Evolutionary conservation across 306 rosid genomes (phyloP).

Genomic region (Castanea sativa): DNA sequence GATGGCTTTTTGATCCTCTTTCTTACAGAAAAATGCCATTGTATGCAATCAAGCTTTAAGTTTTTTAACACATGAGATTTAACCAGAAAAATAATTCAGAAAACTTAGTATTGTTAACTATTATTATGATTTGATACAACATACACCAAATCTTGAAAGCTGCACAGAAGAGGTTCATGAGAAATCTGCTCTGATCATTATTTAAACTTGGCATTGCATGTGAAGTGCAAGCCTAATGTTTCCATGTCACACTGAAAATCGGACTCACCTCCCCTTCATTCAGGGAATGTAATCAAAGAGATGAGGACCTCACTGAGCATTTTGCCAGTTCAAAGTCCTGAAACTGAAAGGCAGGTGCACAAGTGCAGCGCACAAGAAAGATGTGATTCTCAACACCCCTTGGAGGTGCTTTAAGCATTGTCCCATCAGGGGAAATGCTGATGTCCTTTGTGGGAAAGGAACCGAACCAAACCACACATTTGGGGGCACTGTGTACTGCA

Average conservation of each 20-base stretch:
- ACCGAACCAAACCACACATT: conserved; percentile 74
- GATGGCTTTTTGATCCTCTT: too few relatives aligned
- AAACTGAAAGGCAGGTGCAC: conserved; percentile 89
- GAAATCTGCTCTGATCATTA: too few relatives aligned
- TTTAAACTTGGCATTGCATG: too few relatives aligned
- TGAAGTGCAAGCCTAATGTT: neutral
- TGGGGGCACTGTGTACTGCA: conserved; percentile 81
- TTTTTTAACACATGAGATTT: neutral
- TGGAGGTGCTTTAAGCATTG: conserved; percentile 31
- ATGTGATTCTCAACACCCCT: conserved; percentile 61
- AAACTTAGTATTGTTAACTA: too few relatives aligned
- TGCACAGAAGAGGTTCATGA: too few relatives aligned
- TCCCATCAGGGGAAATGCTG: conserved; percentile 41
- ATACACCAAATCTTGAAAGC: too few relatives aligned
- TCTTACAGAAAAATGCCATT: neutral
- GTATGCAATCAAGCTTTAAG: neutral
- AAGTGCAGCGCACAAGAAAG: conserved; percentile 84
- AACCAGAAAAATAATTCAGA: too few relatives aligned
- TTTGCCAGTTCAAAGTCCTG: conserved; percentile 81
- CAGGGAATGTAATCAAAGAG: conserved; percentile 53
- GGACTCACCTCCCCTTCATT: conserved; percentile 9
- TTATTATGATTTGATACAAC: neutral
- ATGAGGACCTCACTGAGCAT: conserved; percentile 50
- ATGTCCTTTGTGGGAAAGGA: conserved; percentile 63
- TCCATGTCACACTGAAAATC: neutral